Base-by-base conservation (phyloP, 148 eudicot genomes). In the Spergularia bocconei region DNA sequence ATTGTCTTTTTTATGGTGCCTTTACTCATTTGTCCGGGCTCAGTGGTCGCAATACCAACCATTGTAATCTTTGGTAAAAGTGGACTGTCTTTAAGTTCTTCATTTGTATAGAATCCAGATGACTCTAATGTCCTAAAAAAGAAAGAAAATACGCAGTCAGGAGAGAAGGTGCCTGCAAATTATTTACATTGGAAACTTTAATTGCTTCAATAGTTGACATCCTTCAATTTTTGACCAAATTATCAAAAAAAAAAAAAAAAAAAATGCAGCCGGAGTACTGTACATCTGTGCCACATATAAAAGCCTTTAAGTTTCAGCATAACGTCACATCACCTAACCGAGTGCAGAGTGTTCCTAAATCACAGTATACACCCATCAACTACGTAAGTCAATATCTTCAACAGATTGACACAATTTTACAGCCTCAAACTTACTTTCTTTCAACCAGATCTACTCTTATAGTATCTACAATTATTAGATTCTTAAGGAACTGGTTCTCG, bases 21-120 rank as follows among this genome's bases (percentile, higher is more conserved):
- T 83, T 90, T 89, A 87, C 85, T 89, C 87, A 88, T 80, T 80
- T 82, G 86, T 48, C 89, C 96, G 9, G 92, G 79, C 78, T 91
- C 97, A 33, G 84, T 86, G 29, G 89, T 90, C 23, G 97, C 85
- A 73, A 95, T 77, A 36, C 98, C 98, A 70, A 95, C 91, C 93
- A 95, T 89, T 25, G 98, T 95, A 65, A 95, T 86, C 80, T 87
- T 89, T 52, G 98, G 98, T 64, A 95, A 87, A 66, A 92, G 82
- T 48, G 90, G 86, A 77, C 87, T 86, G n/a, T 56, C 72, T 48
- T 84, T 80, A 67, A 70, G 48, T 66, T 85, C 88, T 81, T 79
- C 84, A 44, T 73, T 85, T 55, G 65, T 71, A 56, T 67, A 50
- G 59, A 67, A 81, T 33, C 47, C 77, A 6, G 78, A 11, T 56